A percentile compares a stretch with the other conserved stretches of the same genome.
These are phyloP conservation scores for Filobasidium wieringae DNA, from an alignment of 768 basidiomycete genomes.

Conservation along the genomic window DNA sequence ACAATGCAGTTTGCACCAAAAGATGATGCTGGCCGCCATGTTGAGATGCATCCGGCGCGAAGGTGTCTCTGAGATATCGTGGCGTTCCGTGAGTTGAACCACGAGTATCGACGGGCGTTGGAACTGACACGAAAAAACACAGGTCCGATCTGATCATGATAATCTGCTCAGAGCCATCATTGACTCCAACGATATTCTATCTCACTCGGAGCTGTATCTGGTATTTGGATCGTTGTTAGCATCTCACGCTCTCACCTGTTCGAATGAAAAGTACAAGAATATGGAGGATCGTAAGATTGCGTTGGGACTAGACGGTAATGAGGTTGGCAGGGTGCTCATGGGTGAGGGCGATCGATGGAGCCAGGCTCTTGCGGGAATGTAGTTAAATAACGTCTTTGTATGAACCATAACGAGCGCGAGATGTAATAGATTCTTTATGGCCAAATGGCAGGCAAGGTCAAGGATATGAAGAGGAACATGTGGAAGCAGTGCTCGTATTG, in stretches of 20 bases:
- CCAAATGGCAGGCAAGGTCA: too few species aligned
- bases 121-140: background rate
- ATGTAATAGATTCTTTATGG: too few species aligned
- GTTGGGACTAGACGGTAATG: constrained; percentile 55
- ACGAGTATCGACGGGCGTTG: background rate
- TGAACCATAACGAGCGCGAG: too few species aligned
- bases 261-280: constrained; percentile 52
- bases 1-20: constrained; percentile 75
- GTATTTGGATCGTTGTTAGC: constrained; percentile 67
- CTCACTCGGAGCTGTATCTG: constrained; percentile 51
- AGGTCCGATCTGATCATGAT: constrained; percentile 67
- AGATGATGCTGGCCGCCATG: constrained; percentile 71
- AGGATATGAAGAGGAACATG: too few species aligned
- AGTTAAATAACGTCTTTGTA: too few species aligned
- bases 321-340: constrained; percentile 73
- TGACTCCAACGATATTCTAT: constrained; percentile 53
- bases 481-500: too few species aligned
- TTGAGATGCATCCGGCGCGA: constrained; percentile 69
- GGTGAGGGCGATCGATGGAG: constrained; percentile 53
- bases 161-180: constrained; percentile 57
- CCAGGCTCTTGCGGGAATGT: constrained; percentile 36
- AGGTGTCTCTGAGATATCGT: constrained; percentile 77
- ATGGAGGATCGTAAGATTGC: constrained; percentile 59
- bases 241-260: constrained; percentile 62
- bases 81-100: constrained; percentile 54